Conservation (phyloP, 352 stramenopile genomes). For the Pythium dissimile region DNA sequence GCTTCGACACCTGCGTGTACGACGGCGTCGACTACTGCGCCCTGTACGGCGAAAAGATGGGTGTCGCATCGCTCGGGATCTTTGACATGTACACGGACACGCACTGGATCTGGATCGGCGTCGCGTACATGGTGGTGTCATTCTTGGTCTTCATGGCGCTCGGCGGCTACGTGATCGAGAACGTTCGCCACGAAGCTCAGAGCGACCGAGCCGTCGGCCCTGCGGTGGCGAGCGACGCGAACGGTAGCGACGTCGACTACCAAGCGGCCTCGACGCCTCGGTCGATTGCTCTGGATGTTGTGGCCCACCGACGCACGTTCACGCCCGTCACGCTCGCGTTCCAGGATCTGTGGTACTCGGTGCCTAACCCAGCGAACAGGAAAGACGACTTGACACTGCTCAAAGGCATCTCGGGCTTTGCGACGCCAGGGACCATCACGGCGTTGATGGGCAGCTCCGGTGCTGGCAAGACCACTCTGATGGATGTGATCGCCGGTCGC, state of each 20-base stretch:
- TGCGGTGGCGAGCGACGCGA: no score
- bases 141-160: constrained; percentile 23
- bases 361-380: constrained; percentile 20
- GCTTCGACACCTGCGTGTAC: constrained; percentile 10
- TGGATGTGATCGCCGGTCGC: constrained; percentile 92
- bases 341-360: constrained; percentile 40
- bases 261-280: background rate
- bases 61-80: constrained; percentile 12
- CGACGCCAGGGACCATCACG: constrained; percentile 44
- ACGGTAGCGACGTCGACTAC: background rate
- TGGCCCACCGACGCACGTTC: background rate
- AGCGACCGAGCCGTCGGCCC: background rate
- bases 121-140: constrained; percentile 12
- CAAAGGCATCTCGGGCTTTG: constrained; percentile 44
- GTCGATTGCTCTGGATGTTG: background rate
- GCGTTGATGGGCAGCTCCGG: constrained; percentile 72
- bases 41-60: constrained; percentile 12
- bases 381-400: constrained; percentile 46
- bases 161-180: constrained; percentile 21
- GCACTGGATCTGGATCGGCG: constrained; percentile 17
- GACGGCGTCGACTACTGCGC: constrained; percentile 22
- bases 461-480: constrained; percentile 92
- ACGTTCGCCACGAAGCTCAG: constrained; percentile 15
- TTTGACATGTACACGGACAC: constrained; percentile 17
- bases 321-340: constrained; percentile 40